Evolutionary conservation across 2,329 filamentous ascomycete species (phyloP), one percentile per base, ranked within the genome.

Genomic region (Nigrospora osmanthi): DNA sequence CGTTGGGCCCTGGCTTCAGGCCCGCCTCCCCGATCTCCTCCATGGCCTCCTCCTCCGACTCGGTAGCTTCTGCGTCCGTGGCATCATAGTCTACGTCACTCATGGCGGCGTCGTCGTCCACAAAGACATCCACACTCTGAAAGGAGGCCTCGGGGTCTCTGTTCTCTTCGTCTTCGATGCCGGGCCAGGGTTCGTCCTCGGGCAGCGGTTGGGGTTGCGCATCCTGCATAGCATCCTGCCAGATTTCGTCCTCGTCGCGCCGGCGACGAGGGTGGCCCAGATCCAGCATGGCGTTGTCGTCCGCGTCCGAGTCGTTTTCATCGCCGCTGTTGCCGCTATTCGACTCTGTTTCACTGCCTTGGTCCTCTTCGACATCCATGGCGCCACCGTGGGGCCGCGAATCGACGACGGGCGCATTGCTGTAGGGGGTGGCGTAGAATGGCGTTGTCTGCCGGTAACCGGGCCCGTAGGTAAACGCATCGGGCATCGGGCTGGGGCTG

Each of bases 391-490:
- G 50, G 3, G 54, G 54, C 9, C 66, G 64, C 15, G 64, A 50
- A 44, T 75, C 72, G 12, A 69, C 60, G 10, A 65, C 60, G 1
- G 78, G 71, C 4, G 71, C 76, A 49, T 81, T 83, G 55, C 84
- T 89, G 57, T 83, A 73, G 0, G 86, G 86, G 1, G 86, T 90
- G 3, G 84, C 83, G 55, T 89, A 89, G 51, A 81, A 81, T 0
- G 83, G 84, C 0, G 75, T 80, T 12, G 68, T 70, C 33, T 45
- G 43, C 12, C 47, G 40, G 32, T 35, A 43, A 5, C 19, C 45
- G 13, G 61, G 62, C 31, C 72, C 62, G 44, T 60, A 46, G 6
- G 58, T 58, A 5, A 62, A 46, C 4, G 57, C 57, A 31, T 64
- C 56, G 4, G 64, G 65, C 49, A 65, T 59, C 5, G 70, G 67